Conservation (phyloP, 257 asterid genomes). For the Apocynum venetum region DNA sequence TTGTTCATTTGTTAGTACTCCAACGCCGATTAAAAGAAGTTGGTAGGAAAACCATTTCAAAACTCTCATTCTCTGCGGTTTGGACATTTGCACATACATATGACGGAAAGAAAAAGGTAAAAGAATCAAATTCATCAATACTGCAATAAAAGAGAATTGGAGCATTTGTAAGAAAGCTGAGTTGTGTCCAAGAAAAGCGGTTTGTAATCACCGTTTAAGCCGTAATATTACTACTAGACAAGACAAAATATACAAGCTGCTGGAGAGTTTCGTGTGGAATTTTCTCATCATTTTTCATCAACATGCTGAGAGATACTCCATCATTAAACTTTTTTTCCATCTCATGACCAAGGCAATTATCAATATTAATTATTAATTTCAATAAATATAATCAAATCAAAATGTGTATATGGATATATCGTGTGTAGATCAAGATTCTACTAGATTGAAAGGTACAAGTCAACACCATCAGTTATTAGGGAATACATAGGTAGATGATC, state of each 20-base stretch:
- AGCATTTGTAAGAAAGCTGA: too few species aligned
- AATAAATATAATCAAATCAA: not conserved
- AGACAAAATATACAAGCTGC: not conserved
- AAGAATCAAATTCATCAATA: not conserved
- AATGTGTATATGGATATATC: not conserved
- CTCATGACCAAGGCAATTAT: not conserved
- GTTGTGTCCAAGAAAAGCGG: constrained; percentile 4
- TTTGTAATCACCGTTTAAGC: not conserved
- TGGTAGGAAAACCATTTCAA: not conserved
- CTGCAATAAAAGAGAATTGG: not conserved
- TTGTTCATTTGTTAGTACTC: not conserved
- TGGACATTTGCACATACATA: too few species aligned
- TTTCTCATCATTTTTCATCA: not conserved
- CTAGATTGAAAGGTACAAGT: too few species aligned
- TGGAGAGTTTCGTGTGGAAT: not conserved
- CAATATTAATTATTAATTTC: not conserved
- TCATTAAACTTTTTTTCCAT: not conserved
- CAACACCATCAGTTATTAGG: not conserved
- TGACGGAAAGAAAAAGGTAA: not conserved
- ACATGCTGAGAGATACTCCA: not conserved
- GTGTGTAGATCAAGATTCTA: not conserved
- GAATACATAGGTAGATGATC: not conserved
- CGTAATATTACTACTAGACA: not conserved
- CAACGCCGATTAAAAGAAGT: not conserved
- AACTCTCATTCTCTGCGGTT: not conserved